phyloP scores from a whole-genome alignment of 768 basidiomycete genomes.

The Lactarius pseudohatsudake region DNA sequence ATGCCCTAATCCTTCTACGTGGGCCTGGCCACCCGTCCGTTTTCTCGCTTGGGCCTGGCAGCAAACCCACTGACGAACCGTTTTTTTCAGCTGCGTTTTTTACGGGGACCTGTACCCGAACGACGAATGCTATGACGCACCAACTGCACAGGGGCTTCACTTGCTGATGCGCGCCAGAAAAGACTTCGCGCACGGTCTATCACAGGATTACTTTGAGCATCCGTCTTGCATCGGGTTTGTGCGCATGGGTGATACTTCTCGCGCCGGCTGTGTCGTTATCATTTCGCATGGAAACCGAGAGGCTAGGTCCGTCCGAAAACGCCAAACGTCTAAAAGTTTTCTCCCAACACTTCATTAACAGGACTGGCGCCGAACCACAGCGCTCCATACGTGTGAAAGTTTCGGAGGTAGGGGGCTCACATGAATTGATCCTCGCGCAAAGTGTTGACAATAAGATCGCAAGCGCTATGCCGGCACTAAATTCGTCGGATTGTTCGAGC shows the following conservation, averaged over 20 bases:
- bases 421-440: constrained; percentile 38
- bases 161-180: constrained; percentile 61
- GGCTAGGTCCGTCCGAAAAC: constrained; percentile 20
- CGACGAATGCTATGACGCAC: constrained; percentile 59
- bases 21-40: constrained; percentile 72
- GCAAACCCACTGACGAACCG: constrained; percentile 6
- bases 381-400: constrained; percentile 66
- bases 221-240: constrained; percentile 76
- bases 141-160: constrained; percentile 50
- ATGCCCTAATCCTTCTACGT: constrained; percentile 75
- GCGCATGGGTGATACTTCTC: constrained; percentile 55
- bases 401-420: constrained; percentile 47
- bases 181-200: constrained; percentile 63
- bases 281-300: constrained; percentile 52
- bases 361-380: constrained; percentile 23
- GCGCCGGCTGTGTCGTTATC: constrained; percentile 67
- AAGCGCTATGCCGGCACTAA: constrained; percentile 38
- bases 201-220: constrained; percentile 56
- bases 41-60: neutral
- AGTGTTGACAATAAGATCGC: constrained; percentile 18
- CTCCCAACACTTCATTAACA: neutral
- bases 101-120: constrained; percentile 83
- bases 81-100: constrained; percentile 67
- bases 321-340: neutral
- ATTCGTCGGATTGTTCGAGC: constrained; percentile 52